Conservation (phyloP, 192 early-diverging fungal species). For the Backusella sp. region DNA sequence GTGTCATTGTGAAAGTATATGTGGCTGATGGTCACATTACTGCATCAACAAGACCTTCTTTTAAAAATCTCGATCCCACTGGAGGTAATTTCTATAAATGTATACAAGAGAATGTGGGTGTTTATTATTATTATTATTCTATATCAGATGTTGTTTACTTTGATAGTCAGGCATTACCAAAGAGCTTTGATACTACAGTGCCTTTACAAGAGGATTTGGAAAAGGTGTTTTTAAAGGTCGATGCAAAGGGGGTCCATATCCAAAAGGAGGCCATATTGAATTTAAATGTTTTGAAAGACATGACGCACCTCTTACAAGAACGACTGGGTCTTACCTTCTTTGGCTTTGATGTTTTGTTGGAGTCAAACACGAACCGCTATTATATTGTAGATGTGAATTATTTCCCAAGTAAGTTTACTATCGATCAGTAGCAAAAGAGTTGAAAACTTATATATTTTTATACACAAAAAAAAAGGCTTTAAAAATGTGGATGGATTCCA, state of each 20-base stretch:
- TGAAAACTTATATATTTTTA: too few relatives aligned
- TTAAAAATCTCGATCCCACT: constrained; percentile 19
- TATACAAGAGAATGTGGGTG: not conserved
- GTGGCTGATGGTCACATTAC: constrained; percentile 25
- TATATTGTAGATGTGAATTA: constrained; percentile 42
- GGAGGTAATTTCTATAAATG: not conserved
- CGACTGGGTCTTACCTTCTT: constrained; percentile 38
- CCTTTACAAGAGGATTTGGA: not conserved
- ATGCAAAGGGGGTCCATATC: constrained; percentile 2
- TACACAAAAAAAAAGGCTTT: not conserved
- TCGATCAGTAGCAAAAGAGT: too few relatives aligned
- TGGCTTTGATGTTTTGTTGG: constrained; percentile 38
- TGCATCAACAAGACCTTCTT: constrained; percentile 30
- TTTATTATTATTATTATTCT: not conserved
- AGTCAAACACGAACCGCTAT: constrained; percentile 22
- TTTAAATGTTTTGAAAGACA: constrained; percentile 11
- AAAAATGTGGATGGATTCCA: constrained; percentile 22
- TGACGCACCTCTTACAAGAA: constrained; percentile 21
- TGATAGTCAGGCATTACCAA: constrained; percentile 39
- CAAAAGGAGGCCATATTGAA: constrained; percentile 25
- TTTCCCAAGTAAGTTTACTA: constrained; percentile 33
- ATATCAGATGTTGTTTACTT: constrained; percentile 24
- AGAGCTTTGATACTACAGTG: constrained; percentile 21
- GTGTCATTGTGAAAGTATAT: constrained; percentile 37
- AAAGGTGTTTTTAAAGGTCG: not conserved